Conservation (phyloP, 1,284 basidiomycete genomes). For the Fomes fomentarius region DNA sequence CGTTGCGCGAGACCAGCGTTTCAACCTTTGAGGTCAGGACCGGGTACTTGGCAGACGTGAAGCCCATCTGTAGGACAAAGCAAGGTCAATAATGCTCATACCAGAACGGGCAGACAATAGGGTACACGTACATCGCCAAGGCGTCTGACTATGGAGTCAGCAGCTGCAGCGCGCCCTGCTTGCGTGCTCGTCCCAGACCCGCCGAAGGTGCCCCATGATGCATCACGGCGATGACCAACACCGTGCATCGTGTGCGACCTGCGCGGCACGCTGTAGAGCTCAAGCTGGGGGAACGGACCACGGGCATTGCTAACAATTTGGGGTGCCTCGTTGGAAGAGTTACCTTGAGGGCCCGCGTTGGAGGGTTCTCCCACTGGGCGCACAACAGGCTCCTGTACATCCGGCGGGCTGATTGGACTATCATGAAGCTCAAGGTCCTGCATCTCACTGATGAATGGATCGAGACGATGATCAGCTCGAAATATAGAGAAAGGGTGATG, state of each 20-base stretch:
- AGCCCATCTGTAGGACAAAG: conserved; percentile 63
- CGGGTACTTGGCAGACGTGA: conserved; percentile 58
- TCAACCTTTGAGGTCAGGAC: conserved; percentile 54
- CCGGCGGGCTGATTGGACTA: conserved; percentile 10
- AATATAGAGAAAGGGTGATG: neutral
- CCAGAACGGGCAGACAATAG: conserved; percentile 1
- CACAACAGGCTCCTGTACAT: conserved; percentile 6
- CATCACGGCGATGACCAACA: conserved; percentile 20
- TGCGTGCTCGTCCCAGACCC: conserved; percentile 7
- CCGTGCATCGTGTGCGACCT: conserved; percentile 33
- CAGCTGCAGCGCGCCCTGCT: conserved; percentile 18
- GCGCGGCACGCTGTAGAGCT: conserved; percentile 53
- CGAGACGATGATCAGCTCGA: conserved; percentile 16
- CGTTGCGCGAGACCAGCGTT: conserved; percentile 46
- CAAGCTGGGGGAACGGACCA: conserved; percentile 59
- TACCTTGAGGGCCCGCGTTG: conserved; percentile 2
- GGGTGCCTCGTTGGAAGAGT: conserved; percentile 3
- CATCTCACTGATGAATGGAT: conserved; percentile 10
- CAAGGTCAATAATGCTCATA: conserved; percentile 7
- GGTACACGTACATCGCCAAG: conserved; percentile 28
- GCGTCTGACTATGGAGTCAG: conserved; percentile 23
- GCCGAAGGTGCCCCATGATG: conserved; percentile 13
- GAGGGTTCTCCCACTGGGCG: conserved; percentile 11
- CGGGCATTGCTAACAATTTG: conserved; percentile 63
- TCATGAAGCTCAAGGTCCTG: conserved; percentile 18